Evolutionary conservation across 2,329 filamentous ascomycete genomes (phyloP).

Genomic region (Diplodia sapinea): DNA sequence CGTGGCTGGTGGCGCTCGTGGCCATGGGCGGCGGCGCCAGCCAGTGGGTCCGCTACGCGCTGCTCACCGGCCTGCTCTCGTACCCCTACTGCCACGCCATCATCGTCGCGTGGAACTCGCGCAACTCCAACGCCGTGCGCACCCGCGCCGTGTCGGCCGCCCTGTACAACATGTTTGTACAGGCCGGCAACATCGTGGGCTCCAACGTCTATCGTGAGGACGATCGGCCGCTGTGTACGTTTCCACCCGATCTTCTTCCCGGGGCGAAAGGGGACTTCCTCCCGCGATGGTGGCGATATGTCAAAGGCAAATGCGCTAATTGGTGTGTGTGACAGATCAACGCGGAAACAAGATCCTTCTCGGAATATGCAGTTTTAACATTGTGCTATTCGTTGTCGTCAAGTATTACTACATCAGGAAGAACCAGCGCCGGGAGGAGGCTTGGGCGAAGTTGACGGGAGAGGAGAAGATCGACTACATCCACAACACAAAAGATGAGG

Average conservation of each 20-base stretch:
- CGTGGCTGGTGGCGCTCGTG: conserved; percentile 55
- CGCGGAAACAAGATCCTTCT: conserved; percentile 49
- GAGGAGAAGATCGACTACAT: conserved; percentile 43
- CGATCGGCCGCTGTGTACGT: conserved; percentile 56
- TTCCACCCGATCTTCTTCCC: background rate
- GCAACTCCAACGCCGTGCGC: conserved; percentile 57
- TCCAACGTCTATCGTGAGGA: conserved; percentile 62
- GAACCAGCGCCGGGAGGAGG: conserved; percentile 41
- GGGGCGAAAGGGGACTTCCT: too few species aligned
- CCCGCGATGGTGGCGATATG: too few species aligned
- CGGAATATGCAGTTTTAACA: conserved; percentile 42
- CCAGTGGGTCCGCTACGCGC: conserved; percentile 52
- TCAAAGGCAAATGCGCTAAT: background rate
- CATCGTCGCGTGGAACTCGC: conserved; percentile 56
- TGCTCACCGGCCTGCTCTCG: conserved; percentile 51
- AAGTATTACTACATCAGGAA: conserved; percentile 52
- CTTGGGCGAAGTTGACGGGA: conserved; percentile 30
- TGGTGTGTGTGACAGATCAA: background rate
- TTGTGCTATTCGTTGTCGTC: conserved; percentile 43
- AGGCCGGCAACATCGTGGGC: conserved; percentile 52
- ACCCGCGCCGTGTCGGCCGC: conserved; percentile 57
- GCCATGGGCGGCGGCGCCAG: conserved; percentile 46
- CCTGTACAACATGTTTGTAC: conserved; percentile 59
- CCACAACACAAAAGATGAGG: conserved; percentile 40
- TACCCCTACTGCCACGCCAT: conserved; percentile 60